These are phyloP conservation scores for Lichtheimia corymbifera DNA, from an alignment of 371 early-diverging fungal species.

Conservation along the genomic window DNA sequence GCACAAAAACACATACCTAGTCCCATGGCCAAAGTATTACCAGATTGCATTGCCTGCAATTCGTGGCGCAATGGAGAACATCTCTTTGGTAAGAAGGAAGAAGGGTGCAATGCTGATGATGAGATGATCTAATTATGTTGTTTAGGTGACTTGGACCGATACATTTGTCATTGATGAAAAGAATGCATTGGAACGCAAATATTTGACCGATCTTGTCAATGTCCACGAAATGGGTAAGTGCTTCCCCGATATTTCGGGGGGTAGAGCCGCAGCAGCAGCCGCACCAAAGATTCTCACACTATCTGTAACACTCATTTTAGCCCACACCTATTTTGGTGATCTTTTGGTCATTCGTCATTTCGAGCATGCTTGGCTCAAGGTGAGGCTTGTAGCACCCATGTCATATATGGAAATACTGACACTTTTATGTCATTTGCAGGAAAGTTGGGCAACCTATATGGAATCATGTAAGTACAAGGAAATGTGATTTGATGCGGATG, in stretches of 20 bases:
- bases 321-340: conserved; percentile 66
- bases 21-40: conserved; percentile 65
- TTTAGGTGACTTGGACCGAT: conserved; percentile 35
- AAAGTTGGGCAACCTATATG: conserved; percentile 62
- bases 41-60: conserved; percentile 42
- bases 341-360: conserved; percentile 59
- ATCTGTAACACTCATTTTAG: conserved; percentile 11
- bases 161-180: conserved; percentile 35
- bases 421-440: conserved; percentile 16
- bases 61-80: conserved; percentile 66
- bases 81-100: conserved; percentile 34
- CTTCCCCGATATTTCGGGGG: not conserved
- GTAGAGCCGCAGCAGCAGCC: not conserved
- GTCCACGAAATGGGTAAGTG: conserved; percentile 60
- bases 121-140: not conserved
- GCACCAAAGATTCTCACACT: conserved; percentile 1
- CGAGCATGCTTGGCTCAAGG: conserved; percentile 69
- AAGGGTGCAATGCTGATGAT: not conserved
- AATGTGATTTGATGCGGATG: not conserved
- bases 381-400: not conserved
- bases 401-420: too few relatives aligned
- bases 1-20: conserved; percentile 4
- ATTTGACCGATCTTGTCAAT: conserved; percentile 34
- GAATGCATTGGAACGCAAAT: conserved; percentile 23
- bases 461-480: conserved; percentile 30